Conservation (phyloP, 2,329 filamentous ascomycete species). For the Pseudocercospora eumusae region DNA sequence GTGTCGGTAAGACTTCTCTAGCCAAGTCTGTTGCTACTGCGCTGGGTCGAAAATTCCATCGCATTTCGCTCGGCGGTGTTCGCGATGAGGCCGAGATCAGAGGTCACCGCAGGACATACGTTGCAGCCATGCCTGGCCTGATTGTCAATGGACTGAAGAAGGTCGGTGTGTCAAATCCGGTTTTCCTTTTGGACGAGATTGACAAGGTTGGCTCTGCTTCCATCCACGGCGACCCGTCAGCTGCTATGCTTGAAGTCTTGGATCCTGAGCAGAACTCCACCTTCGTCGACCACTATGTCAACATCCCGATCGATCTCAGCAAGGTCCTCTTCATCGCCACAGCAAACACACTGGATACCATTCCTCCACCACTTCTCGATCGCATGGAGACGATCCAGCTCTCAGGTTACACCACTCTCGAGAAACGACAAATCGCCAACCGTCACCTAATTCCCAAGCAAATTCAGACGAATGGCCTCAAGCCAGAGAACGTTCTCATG, state of each 20-base stretch:
- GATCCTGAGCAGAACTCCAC: conserved; percentile 96
- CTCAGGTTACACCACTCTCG: conserved; percentile 92
- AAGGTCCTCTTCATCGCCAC: conserved; percentile 98
- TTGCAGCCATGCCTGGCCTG: conserved; percentile 96
- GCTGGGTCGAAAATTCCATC: conserved; percentile 91
- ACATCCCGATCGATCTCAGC: conserved; percentile 91
- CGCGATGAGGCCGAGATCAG: conserved; percentile 96
- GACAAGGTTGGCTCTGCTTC: conserved; percentile 93
- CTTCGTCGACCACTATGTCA: conserved; percentile 95
- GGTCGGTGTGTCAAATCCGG: conserved; percentile 91
- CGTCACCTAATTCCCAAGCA: conserved; percentile 97
- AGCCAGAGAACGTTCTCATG: conserved; percentile 71
- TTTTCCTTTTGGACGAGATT: conserved; percentile 94
- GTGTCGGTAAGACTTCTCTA: conserved; percentile 92
- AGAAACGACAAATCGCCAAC: conserved; percentile 92
- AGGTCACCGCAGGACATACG: conserved; percentile 91
- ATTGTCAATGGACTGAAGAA: conserved; percentile 94
- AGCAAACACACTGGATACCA: conserved; percentile 91
- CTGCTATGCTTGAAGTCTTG: conserved; percentile 95
- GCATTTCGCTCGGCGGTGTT: conserved; percentile 93
- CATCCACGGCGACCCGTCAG: conserved; percentile 91
- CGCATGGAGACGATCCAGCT: conserved; percentile 96
- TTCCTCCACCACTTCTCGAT: conserved; percentile 88
- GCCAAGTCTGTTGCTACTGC: conserved; percentile 91
- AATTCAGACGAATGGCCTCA: conserved; percentile 83